A percentile compares a stretch with the other conserved stretches of the same genome.
Evolutionary conservation across 495 filamentous ascomycete genomes (phyloP).

Genomic region (Collariella sp.): DNA sequence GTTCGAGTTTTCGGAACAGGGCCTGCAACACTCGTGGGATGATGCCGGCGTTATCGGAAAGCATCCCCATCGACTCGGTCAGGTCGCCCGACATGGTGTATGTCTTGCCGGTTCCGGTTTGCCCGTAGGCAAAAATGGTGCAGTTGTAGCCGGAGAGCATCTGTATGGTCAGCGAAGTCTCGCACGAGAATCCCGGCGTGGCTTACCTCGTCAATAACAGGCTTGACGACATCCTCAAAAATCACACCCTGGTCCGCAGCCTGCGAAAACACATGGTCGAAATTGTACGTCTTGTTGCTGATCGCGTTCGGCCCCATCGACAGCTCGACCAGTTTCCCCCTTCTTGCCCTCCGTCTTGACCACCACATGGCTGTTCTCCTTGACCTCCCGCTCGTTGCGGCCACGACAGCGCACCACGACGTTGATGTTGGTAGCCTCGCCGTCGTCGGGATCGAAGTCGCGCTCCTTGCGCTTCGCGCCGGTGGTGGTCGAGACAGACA

Average conservation of each 20-base stretch:
- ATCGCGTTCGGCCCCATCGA: constrained; percentile 88
- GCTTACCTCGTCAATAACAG: constrained; percentile 82
- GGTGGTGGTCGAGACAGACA: constrained; percentile 43
- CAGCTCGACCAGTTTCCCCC: constrained; percentile 70
- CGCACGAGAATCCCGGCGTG: background rate
- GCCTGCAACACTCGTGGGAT: constrained; percentile 83
- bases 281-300: constrained; percentile 93
- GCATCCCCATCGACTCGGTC: constrained; percentile 70
- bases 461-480: constrained; percentile 71
- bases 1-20: constrained; percentile 73
- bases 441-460: constrained; percentile 64
- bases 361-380: constrained; percentile 88
- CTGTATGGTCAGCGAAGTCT: constrained; percentile 37
- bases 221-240: constrained; percentile 88
- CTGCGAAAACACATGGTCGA: constrained; percentile 93
- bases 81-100: constrained; percentile 99
- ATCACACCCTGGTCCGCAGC: constrained; percentile 89
- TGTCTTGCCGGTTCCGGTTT: constrained; percentile 96
- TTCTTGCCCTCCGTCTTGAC: constrained; percentile 78
- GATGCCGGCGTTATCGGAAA: constrained; percentile 88
- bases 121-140: constrained; percentile 96
- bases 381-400: constrained; percentile 81
- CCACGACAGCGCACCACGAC: constrained; percentile 93
- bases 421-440: constrained; percentile 90
- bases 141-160: constrained; percentile 97